These are phyloP conservation scores for Penicillium janthinellum DNA, from an alignment of 2,329 filamentous ascomycete genomes.

Conservation along the genomic window DNA sequence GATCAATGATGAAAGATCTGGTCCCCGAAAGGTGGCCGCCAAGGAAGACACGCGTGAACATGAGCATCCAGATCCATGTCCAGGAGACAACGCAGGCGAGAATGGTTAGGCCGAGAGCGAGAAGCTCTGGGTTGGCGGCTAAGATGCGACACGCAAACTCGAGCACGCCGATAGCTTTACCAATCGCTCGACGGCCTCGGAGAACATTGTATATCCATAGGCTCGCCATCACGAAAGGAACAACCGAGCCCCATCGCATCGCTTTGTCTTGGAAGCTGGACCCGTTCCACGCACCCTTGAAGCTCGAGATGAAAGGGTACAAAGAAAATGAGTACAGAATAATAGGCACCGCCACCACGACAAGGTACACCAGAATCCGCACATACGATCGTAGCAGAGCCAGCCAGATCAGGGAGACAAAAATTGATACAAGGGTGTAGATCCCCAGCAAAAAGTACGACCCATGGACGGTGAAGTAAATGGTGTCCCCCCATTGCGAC, in stretches of 20 bases:
- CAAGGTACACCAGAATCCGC: slow-evolving; percentile 75
- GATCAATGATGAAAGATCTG: slow-evolving; percentile 75
- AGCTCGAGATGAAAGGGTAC: slow-evolving; percentile 89
- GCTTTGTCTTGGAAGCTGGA: slow-evolving; percentile 77
- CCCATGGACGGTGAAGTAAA: slow-evolving; percentile 83
- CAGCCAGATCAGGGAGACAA: slow-evolving; percentile 89
- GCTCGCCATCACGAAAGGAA: slow-evolving; percentile 72
- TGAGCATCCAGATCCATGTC: slow-evolving; percentile 95
- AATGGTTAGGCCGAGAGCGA: slow-evolving; percentile 79
- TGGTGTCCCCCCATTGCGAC: slow-evolving; percentile 79
- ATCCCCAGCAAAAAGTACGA: slow-evolving; percentile 88
- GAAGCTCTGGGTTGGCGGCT: slow-evolving; percentile 77
- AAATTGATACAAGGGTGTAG: slow-evolving; percentile 85
- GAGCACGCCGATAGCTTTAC: slow-evolving; percentile 81
- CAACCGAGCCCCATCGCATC: slow-evolving; percentile 83
- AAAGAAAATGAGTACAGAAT: slow-evolving; percentile 87
- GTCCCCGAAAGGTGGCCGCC: slow-evolving; percentile 74
- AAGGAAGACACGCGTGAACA: slow-evolving; percentile 95
- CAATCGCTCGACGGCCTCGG: slow-evolving; percentile 76
- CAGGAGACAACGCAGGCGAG: slow-evolving; percentile 76
- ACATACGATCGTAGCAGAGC: slow-evolving; percentile 86
- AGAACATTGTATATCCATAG: slow-evolving; percentile 84
- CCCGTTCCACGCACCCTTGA: slow-evolving; percentile 75
- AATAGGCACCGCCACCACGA: slow-evolving; percentile 80
- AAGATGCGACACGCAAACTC: slow-evolving; percentile 91